phyloP scores from a whole-genome alignment of 805 yeast species.

The Saccharomycopsis fibuligera region DNA sequence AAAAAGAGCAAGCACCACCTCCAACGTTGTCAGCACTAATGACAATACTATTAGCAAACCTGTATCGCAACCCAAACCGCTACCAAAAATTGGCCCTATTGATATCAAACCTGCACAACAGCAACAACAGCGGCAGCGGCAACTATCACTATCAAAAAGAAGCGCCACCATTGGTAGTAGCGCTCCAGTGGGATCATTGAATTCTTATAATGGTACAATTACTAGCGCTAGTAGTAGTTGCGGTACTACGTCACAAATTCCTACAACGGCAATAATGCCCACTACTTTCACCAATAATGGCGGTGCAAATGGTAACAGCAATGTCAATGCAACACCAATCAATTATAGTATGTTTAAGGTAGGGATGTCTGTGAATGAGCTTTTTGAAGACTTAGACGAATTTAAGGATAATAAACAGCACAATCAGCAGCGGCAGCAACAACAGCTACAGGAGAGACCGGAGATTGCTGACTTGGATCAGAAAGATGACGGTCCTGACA shows the following conservation, averaged over 20 bases:
- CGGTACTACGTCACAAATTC: no score
- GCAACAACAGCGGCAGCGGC: no score
- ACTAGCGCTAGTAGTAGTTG: no score
- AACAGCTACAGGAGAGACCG: neutral
- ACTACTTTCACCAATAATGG: neutral
- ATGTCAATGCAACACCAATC: neutral
- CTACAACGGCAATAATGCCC: neutral
- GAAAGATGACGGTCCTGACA: neutral
- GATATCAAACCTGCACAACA: no score
- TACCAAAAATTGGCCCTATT: constrained; percentile 12
- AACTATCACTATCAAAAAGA: no score
- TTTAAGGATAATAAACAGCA: no score
- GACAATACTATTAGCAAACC: neutral
- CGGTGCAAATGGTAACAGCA: neutral
- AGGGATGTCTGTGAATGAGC: neutral
- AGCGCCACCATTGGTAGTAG: no score
- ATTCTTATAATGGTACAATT: no score
- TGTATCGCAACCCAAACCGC: constrained; percentile 13
- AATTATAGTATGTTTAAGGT: neutral
- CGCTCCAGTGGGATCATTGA: no score
- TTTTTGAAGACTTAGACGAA: neutral
- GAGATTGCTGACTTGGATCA: neutral
- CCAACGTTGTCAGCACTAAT: neutral
- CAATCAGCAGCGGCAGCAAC: no score
- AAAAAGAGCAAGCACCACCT: no score